Base-by-base conservation (phyloP, 2,329 filamentous ascomycete genomes). In the Arthrinium puccinioides region DNA sequence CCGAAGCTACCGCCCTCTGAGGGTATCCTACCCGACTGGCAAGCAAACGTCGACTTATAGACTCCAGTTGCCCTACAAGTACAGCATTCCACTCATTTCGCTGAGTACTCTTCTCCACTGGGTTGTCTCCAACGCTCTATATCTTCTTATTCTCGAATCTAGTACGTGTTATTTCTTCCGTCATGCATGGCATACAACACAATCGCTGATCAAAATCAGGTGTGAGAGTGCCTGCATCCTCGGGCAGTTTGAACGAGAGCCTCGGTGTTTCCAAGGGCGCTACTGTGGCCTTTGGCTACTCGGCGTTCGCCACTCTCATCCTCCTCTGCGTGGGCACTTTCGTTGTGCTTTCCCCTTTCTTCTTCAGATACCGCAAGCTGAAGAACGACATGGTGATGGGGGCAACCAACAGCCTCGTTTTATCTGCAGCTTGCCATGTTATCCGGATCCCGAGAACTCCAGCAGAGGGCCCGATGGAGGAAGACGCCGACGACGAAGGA, bases 21-120 rank as follows among this genome's bases (percentile, higher is more conserved):
- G 42, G 4, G 45, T 48, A 9, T 46, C 49, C 2, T 30, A 41
- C 14, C 48, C 47, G 1, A 32, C 7, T 5, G 50, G 50, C 3
- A 18, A 44, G 5, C 52, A 54, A 26, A 16, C 35, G 2, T 53
- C 51, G 3, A 47, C 37, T 3, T 52, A 51, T 32, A 34, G 47
- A 24, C 38, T 53, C 3, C 48, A 51, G 25, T 30, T 54, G 3
- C 50, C 51, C 7, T 53, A 50, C 18, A 32, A 32, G 9, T 52
- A 47, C 31, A 46, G 44, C 13, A 18, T 53, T 5, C 47, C 51
- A 1, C 38, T 55, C 6, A 34, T 53, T 0, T 19, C 30, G 3
- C 29, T 41, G 2, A 45, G 45, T 21, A 30, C 32, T 4, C 11
- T 46, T 3, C 25, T 50, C 2, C 49, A 51, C 29, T 47, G 45